phyloP scores from a whole-genome alignment of 192 early-diverging fungal genomes.

The Gamsiella multidivaricata region DNA sequence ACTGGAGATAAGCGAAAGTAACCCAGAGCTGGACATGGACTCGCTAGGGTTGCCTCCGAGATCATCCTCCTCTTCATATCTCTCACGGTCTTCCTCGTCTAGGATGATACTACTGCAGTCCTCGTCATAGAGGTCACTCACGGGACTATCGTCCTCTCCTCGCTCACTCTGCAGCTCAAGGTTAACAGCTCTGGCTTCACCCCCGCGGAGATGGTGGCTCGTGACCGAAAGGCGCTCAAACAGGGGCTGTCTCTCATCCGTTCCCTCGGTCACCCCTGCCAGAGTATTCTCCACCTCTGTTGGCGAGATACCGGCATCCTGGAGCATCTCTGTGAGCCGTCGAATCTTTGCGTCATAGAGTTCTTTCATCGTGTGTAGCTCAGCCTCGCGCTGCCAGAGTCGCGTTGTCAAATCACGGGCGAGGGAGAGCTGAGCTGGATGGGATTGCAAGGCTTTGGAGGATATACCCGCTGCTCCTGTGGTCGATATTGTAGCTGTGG shows the following conservation, averaged over 20 bases:
- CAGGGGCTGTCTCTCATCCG: conserved; percentile 21
- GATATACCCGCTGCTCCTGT: conserved; percentile 12
- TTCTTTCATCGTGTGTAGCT: conserved; percentile 50
- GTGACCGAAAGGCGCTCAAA: conserved; percentile 18
- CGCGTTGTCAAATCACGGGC: conserved; percentile 51
- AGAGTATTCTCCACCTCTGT: conserved; percentile 51
- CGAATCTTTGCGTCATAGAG: conserved; percentile 50
- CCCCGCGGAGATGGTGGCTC: conserved; percentile 3
- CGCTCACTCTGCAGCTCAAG: neutral
- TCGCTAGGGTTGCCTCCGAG: conserved; percentile 17
- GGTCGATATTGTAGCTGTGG: conserved; percentile 3
- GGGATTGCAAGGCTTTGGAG: conserved; percentile 20
- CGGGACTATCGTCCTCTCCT: conserved; percentile 7
- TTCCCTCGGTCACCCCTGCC: conserved; percentile 32
- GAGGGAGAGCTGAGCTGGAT: conserved; percentile 19
- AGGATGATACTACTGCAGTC: conserved; percentile 21
- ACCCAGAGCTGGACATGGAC: conserved; percentile 30
- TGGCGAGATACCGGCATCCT: conserved; percentile 49
- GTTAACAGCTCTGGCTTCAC: neutral
- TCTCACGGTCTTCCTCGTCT: neutral
- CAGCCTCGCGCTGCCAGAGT: conserved; percentile 51
- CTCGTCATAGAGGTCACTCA: conserved; percentile 21
- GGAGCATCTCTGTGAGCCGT: conserved; percentile 49
- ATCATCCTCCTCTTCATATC: conserved; percentile 10
- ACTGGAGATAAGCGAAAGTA: conserved; percentile 22